phyloP scores from a whole-genome alignment of 2,329 filamentous ascomycete species.

The Mariannaea sp. region DNA sequence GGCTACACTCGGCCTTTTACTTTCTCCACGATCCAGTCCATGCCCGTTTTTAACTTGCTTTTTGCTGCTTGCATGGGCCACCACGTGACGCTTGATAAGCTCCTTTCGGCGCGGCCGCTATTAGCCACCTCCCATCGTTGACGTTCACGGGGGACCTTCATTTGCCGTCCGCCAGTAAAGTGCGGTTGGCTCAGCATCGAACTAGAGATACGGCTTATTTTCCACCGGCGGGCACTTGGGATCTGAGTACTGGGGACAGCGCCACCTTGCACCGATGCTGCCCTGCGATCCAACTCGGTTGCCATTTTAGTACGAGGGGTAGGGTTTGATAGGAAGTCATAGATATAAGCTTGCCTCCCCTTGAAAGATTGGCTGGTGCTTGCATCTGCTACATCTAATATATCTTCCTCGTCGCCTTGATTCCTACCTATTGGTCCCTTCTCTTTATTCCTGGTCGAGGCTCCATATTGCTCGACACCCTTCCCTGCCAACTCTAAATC shows the following conservation, averaged over 20 bases:
- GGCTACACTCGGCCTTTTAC: slow-evolving; percentile 36
- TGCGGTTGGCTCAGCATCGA: neutral
- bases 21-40: slow-evolving; percentile 11
- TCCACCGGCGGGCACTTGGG: no score
- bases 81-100: slow-evolving; percentile 40
- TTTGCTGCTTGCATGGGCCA: slow-evolving; percentile 9
- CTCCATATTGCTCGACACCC: no score
- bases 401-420: neutral
- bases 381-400: neutral
- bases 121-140: slow-evolving; percentile 14
- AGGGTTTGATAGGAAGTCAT: slow-evolving; percentile 2
- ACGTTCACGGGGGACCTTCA: slow-evolving; percentile 6
- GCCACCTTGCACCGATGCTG: neutral
- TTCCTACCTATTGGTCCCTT: neutral
- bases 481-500: no score
- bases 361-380: neutral
- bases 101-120: slow-evolving; percentile 15
- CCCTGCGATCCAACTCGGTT: neutral
- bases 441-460: no score
- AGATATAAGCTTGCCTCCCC: slow-evolving; percentile 10
- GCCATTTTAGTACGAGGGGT: neutral
- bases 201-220: neutral
- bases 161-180: slow-evolving; percentile 18
- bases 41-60: neutral
- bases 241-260: no score